Evolutionary conservation across 106 monocot species (phyloP).

Genomic region (Chionographis japonica): DNA sequence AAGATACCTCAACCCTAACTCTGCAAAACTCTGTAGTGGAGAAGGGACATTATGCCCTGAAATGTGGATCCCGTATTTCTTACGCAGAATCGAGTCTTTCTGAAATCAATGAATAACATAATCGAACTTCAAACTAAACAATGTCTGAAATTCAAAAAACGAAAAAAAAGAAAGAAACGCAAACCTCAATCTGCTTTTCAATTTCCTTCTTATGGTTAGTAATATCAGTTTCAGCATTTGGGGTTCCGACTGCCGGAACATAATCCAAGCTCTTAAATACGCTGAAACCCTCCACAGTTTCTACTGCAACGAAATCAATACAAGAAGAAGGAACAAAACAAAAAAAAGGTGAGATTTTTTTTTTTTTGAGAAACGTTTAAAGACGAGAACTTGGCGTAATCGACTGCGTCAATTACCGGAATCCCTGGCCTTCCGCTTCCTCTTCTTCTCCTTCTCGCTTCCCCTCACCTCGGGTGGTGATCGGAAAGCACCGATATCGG

Average conservation of each 20-base stretch:
- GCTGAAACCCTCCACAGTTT: slow-evolving; percentile 59
- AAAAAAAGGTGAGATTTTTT: slow-evolving; percentile 3
- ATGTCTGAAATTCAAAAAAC: background rate
- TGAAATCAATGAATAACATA: slow-evolving; percentile 16
- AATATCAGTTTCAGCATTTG: slow-evolving; percentile 7
- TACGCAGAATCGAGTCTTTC: slow-evolving; percentile 62
- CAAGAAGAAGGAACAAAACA: slow-evolving; percentile 1
- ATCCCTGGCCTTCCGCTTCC: slow-evolving; percentile 31
- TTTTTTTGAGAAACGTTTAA: background rate
- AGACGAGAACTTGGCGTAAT: background rate
- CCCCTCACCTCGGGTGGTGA: slow-evolving; percentile 10
- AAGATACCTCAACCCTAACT: slow-evolving; percentile 64
- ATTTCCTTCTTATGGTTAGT: slow-evolving; percentile 38
- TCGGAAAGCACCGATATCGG: background rate
- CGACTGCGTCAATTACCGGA: slow-evolving; percentile 3
- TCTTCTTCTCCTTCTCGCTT: slow-evolving; percentile 42
- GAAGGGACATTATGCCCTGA: slow-evolving; percentile 62
- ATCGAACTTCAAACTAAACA: background rate
- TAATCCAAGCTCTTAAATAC: slow-evolving; percentile 50
- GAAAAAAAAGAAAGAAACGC: background rate
- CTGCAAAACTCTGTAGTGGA: slow-evolving; percentile 67
- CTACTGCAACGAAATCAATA: slow-evolving; percentile 12
- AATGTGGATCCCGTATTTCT: slow-evolving; percentile 85
- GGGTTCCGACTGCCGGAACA: background rate
- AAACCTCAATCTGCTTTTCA: slow-evolving; percentile 74